Percentiles rank a stretch among this genome's conserved stretches.
Conservation (phyloP, 768 basidiomycete species). For the Chalciporus pseudorubinellus region DNA sequence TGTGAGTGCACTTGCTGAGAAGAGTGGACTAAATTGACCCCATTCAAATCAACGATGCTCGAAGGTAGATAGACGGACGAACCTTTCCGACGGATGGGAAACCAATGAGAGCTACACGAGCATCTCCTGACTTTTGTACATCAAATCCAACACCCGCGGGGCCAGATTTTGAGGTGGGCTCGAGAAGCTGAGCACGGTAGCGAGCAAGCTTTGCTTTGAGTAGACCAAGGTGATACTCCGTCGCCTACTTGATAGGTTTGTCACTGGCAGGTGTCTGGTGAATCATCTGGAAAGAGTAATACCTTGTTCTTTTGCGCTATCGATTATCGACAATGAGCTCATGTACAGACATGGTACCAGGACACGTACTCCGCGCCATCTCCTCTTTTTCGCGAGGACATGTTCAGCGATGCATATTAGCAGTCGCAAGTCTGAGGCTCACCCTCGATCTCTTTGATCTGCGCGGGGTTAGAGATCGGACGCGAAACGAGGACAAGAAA, state of each 20-base stretch:
- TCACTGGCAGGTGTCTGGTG: conserved; percentile 12
- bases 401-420: background rate
- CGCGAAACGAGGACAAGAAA: conserved; percentile 3
- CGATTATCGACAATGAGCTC: background rate
- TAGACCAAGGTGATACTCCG: conserved; percentile 91
- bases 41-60: background rate
- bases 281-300: background rate
- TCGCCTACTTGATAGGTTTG: conserved; percentile 55
- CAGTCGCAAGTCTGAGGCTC: conserved; percentile 28
- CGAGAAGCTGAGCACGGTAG: conserved; percentile 92
- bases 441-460: conserved; percentile 98
- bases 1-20: conserved; percentile 88
- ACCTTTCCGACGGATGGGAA: conserved; percentile 96
- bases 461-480: conserved; percentile 1
- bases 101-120: conserved; percentile 87
- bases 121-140: conserved; percentile 85
- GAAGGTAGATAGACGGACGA: background rate
- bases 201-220: conserved; percentile 93
- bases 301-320: conserved; percentile 96
- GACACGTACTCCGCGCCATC: conserved; percentile 88
- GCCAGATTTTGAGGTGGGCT: conserved; percentile 83
- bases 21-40: conserved; percentile 69
- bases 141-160: conserved; percentile 84
- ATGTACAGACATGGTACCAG: background rate
- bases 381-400: conserved; percentile 60